These are phyloP conservation scores for Escallonia herrerae DNA, from an alignment of 129 eudicot genomes.

Conservation along the genomic window DNA sequence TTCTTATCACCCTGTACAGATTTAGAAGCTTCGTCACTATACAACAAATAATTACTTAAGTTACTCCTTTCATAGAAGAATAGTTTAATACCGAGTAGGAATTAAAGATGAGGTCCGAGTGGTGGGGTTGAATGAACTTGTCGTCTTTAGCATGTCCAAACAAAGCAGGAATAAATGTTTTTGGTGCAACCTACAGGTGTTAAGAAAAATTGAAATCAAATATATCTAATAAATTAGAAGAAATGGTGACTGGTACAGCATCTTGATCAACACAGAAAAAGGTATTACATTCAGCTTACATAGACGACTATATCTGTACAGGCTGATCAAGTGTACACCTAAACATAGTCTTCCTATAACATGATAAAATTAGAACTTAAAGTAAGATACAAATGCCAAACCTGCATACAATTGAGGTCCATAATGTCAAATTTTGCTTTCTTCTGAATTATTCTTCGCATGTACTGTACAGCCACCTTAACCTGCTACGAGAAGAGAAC, in stretches of 20 bases:
- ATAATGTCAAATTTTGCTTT: constrained; percentile 89
- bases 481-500: constrained; percentile 39
- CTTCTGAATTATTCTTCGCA: constrained; percentile 87
- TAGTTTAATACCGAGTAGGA: constrained; percentile 58
- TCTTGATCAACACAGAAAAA: background rate
- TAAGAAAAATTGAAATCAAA: constrained; percentile 7
- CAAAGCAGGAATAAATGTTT: constrained; percentile 86
- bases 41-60: too few relatives aligned
- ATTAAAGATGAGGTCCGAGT: constrained; percentile 69
- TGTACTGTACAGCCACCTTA: constrained; percentile 85
- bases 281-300: background rate
- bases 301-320: background rate
- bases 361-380: background rate
- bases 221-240: background rate
- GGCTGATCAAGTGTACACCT: background rate
- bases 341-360: background rate
- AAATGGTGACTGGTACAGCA: background rate
- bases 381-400: constrained; percentile 11
- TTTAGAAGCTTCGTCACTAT: constrained; percentile 13
- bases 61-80: background rate
- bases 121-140: constrained; percentile 82
- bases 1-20: constrained; percentile 82
- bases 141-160: constrained; percentile 97
- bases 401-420: constrained; percentile 73
- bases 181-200: constrained; percentile 69